Evolutionary conservation across 2,329 filamentous ascomycete genomes (phyloP).

Genomic region (Xylariales sp.): DNA sequence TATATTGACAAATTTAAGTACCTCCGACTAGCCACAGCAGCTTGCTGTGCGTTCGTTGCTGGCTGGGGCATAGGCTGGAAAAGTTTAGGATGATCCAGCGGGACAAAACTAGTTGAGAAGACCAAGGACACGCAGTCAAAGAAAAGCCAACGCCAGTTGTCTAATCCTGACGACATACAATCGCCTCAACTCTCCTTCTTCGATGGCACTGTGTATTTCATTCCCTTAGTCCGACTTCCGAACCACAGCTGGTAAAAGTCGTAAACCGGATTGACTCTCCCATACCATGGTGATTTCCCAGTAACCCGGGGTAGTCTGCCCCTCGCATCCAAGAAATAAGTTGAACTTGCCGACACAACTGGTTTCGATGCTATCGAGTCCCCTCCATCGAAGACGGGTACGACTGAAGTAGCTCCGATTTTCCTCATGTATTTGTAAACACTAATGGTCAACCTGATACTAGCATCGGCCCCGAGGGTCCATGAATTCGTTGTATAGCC

Average conservation of each 20-base stretch:
- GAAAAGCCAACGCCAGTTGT: too few species aligned
- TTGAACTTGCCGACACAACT: constrained; percentile 16
- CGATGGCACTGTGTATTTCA: constrained; percentile 15
- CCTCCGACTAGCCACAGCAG: constrained; percentile 21
- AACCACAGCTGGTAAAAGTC: constrained; percentile 19
- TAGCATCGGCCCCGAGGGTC: constrained; percentile 57
- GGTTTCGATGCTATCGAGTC: constrained; percentile 29
- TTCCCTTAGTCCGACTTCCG: constrained; percentile 18
- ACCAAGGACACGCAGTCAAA: too few species aligned
- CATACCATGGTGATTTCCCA: constrained; percentile 18
- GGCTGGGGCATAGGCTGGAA: constrained; percentile 21
- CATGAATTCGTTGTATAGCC: constrained; percentile 59
- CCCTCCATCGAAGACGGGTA: constrained; percentile 35
- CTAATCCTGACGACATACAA: too few species aligned
- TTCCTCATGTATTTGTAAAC: constrained; percentile 46
- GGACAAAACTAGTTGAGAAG: too few species aligned
- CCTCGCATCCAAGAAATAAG: constrained; percentile 16
- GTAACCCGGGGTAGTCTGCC: constrained; percentile 18
- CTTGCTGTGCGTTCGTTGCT: constrained; percentile 16
- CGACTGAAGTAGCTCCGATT: constrained; percentile 37
- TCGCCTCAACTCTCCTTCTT: constrained; percentile 14
- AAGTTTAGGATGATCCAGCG: constrained; percentile 20
- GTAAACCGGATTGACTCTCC: constrained; percentile 16
- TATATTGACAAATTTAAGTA: constrained; percentile 14
- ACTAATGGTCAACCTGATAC: constrained; percentile 42